Conservation (phyloP, 2,329 filamentous ascomycete genomes). For the Penicillium crustosum region DNA sequence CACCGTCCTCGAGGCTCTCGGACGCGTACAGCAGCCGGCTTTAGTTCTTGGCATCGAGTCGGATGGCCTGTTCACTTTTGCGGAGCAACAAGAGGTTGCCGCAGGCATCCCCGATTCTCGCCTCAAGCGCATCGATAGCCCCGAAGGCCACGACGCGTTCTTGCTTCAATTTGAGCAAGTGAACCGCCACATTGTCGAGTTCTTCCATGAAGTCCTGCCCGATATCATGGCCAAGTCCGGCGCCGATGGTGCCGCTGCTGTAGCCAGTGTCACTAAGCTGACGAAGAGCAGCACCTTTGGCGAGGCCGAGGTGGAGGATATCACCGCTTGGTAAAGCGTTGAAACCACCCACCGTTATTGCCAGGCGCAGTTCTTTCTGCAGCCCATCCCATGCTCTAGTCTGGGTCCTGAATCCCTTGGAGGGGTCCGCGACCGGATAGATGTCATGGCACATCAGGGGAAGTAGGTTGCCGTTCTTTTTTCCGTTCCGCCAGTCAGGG, state of each 20-base stretch:
- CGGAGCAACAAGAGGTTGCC: constrained; percentile 91
- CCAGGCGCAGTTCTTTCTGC: constrained; percentile 32
- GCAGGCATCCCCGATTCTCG: constrained; percentile 73
- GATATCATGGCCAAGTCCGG: constrained; percentile 77
- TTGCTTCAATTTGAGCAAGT: constrained; percentile 96
- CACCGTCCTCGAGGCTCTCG: constrained; percentile 70
- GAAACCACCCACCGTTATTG: constrained; percentile 2
- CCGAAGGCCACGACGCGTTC: constrained; percentile 96
- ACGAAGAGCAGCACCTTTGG: constrained; percentile 91
- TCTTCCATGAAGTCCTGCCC: constrained; percentile 77
- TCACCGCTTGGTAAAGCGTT: constrained; percentile 76
- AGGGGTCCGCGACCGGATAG: constrained; percentile 7
- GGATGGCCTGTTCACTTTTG: constrained; percentile 94
- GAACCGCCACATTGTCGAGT: constrained; percentile 80
- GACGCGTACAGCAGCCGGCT: constrained; percentile 81
- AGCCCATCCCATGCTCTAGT: constrained; percentile 23
- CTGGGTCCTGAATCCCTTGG: constrained; percentile 8
- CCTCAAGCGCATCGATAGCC: constrained; percentile 84
- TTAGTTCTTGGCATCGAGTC: constrained; percentile 92
- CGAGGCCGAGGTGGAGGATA: constrained; percentile 93
- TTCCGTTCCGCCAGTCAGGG: constrained; percentile 40
- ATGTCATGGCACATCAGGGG: constrained; percentile 26
- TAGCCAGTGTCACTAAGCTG: constrained; percentile 59
- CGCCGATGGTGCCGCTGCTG: constrained; percentile 47
- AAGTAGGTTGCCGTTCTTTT: constrained; percentile 39